phyloP scores from a whole-genome alignment of 495 filamentous ascomycete genomes.

The Trichoderma orchidacearum region DNA sequence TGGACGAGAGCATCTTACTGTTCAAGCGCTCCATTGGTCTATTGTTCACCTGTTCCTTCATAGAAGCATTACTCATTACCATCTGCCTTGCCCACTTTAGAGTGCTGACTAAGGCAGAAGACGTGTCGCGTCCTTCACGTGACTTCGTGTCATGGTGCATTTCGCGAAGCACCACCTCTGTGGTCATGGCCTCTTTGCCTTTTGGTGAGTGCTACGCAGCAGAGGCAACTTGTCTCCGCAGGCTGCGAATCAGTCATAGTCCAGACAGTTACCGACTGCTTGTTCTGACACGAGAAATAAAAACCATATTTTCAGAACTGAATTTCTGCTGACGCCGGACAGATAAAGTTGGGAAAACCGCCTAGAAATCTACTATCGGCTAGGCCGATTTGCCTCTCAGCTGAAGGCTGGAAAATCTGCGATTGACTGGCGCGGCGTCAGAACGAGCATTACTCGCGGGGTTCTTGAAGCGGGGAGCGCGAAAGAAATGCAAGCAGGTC shows the following conservation, averaged over 20 bases:
- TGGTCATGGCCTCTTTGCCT: no score
- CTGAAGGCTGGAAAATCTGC: neutral
- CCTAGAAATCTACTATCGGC: neutral
- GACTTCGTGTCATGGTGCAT: slow-evolving; percentile 3
- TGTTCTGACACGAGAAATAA: neutral
- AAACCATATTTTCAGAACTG: no score
- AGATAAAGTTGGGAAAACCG: no score
- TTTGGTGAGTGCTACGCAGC: no score
- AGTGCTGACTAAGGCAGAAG: neutral
- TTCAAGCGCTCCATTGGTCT: no score
- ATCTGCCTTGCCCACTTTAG: no score
- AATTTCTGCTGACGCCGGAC: no score
- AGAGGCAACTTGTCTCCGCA: no score
- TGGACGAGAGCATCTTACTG: no score
- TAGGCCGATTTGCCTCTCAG: neutral
- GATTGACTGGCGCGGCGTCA: neutral
- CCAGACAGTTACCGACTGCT: neutral
- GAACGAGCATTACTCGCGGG: neutral
- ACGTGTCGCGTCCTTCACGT: neutral
- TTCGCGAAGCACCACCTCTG: neutral
- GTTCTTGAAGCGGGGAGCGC: neutral
- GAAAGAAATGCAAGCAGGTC: neutral
- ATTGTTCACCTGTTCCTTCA: no score
- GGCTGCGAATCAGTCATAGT: no score
- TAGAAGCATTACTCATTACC: no score